Conservation (phyloP, 2,329 filamentous ascomycete genomes). For the Calonectria pauciramosa region DNA sequence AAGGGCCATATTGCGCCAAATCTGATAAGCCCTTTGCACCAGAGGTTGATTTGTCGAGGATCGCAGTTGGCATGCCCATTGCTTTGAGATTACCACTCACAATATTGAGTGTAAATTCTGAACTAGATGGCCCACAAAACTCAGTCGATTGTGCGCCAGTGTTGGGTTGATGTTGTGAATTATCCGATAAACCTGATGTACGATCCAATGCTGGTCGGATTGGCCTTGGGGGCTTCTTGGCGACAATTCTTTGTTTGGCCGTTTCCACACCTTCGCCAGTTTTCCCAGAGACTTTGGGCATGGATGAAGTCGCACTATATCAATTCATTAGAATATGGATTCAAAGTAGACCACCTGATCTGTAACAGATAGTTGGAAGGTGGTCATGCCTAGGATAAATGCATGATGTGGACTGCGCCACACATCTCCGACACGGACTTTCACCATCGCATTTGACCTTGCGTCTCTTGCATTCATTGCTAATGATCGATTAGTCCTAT, state of each 20-base stretch:
- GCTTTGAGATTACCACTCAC: conserved; percentile 24
- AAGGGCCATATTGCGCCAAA: conserved; percentile 8
- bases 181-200: not conserved
- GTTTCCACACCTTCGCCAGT: too few species aligned
- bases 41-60: conserved; percentile 11
- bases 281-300: not conserved
- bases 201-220: not conserved
- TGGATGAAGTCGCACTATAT: not conserved
- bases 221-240: not conserved
- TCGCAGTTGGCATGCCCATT: conserved; percentile 23
- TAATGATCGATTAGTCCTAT: not conserved
- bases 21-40: not conserved
- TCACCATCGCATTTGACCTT: conserved; percentile 21
- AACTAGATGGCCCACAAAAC: conserved; percentile 22
- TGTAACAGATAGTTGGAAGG: not conserved
- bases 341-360: not conserved
- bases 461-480: conserved; percentile 15
- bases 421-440: conserved; percentile 1
- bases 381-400: not conserved
- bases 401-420: not conserved
- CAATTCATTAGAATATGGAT: not conserved
- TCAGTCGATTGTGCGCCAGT: not conserved
- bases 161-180: not conserved
- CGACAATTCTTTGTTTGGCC: not conserved
- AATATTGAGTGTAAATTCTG: conserved; percentile 20